A percentile compares a stretch with the other conserved stretches of the same genome.
Evolutionary conservation across 2,329 filamentous ascomycete genomes (phyloP).

Genomic region (Hypocreales sp.): DNA sequence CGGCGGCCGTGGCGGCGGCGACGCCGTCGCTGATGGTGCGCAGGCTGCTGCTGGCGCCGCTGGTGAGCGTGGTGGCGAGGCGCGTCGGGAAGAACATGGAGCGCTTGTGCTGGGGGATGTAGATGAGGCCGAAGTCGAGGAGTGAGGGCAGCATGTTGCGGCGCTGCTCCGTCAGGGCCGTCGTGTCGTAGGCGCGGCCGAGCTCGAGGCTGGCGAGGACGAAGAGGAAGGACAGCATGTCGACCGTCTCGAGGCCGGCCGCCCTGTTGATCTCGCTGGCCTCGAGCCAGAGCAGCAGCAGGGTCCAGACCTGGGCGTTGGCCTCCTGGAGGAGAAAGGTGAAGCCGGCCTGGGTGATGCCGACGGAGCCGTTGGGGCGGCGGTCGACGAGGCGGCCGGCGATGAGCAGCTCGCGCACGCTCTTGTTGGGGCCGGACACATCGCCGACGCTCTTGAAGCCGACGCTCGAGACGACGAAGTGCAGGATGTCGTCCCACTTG

Average conservation of each 20-base stretch:
- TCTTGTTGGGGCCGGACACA: constrained; percentile 45
- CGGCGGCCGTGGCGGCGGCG: constrained; percentile 44
- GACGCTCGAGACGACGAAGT: constrained; percentile 80
- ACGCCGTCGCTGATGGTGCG: constrained; percentile 56
- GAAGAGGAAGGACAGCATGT: constrained; percentile 92
- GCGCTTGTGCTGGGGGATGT: constrained; percentile 43
- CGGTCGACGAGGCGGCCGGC: constrained; percentile 66
- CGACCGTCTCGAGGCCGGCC: constrained; percentile 70
- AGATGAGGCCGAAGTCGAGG: constrained; percentile 84
- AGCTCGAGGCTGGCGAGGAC: constrained; percentile 87
- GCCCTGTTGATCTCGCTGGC: constrained; percentile 46
- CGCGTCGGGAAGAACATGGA: constrained; percentile 76
- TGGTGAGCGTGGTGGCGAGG: constrained; percentile 81
- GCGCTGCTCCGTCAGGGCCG: constrained; percentile 67
- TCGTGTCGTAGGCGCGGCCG: constrained; percentile 78
- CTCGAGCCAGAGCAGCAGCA: constrained; percentile 85
- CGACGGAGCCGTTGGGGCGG: constrained; percentile 46
- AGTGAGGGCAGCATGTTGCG: constrained; percentile 81
- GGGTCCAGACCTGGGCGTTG: constrained; percentile 93
- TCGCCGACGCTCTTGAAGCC: constrained; percentile 33
- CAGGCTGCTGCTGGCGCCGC: constrained; percentile 61
- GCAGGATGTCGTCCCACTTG: constrained; percentile 92
- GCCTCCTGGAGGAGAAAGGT: constrained; percentile 89
- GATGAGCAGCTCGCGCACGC: constrained; percentile 72
- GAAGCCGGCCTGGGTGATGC: constrained; percentile 87